These are phyloP conservation scores for Glycyrrhiza uralensis DNA, from an alignment of 306 rosid genomes.

Conservation along the genomic window DNA sequence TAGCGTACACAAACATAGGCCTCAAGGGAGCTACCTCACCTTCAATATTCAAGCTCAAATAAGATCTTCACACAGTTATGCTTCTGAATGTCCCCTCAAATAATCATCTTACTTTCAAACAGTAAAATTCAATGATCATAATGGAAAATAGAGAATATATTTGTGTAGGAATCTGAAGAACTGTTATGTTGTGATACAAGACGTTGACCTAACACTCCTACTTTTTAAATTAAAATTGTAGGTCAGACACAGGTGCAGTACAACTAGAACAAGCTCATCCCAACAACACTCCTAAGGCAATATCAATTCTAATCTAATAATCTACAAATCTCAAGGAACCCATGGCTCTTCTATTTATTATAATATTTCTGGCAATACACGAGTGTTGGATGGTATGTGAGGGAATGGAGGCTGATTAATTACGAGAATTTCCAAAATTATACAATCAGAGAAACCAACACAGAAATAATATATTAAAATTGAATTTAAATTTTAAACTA, in stretches of 20 bases:
- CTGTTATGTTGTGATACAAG: background rate
- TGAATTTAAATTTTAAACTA: background rate
- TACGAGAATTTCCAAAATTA: background rate
- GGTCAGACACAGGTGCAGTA: background rate
- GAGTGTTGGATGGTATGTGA: background rate
- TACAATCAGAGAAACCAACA: background rate
- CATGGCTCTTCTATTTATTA: background rate
- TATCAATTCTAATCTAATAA: background rate
- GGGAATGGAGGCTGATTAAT: background rate
- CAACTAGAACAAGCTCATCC: background rate
- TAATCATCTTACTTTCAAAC: constrained; percentile 13
- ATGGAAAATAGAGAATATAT: background rate
- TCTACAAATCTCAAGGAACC: background rate
- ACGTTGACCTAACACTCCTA: background rate
- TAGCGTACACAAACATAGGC: background rate
- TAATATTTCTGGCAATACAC: too few species aligned
- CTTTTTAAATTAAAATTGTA: background rate
- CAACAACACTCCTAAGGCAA: background rate
- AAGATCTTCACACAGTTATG: background rate
- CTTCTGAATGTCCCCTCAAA: constrained; percentile 7
- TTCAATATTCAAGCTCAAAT: constrained; percentile 11
- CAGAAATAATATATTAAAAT: background rate
- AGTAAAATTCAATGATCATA: constrained; percentile 3
- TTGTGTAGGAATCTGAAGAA: background rate
- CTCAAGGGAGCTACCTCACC: background rate